A percentile compares a stretch with the other conserved stretches of the same genome.
phyloP scores from a whole-genome alignment of 2,329 filamentous ascomycete species.

The Aspergillus hiratsukae region DNA sequence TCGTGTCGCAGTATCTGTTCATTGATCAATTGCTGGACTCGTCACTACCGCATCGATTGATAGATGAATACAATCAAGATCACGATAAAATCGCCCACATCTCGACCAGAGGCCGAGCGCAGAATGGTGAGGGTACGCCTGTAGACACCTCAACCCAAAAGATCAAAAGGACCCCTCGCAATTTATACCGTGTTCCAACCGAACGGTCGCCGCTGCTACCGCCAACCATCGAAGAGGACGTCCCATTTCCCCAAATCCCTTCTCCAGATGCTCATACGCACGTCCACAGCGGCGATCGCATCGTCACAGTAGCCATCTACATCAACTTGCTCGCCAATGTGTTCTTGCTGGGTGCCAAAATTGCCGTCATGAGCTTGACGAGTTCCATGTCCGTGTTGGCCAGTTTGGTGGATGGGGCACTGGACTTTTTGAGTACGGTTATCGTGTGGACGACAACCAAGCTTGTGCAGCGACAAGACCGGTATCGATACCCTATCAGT shows the following conservation, averaged over 20 bases:
- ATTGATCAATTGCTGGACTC: constrained; percentile 89
- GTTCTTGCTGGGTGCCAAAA: constrained; percentile 69
- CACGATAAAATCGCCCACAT: constrained; percentile 46
- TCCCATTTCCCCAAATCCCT: constrained; percentile 48
- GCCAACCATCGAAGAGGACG: constrained; percentile 53
- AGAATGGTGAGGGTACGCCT: not conserved
- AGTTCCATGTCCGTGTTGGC: constrained; percentile 63
- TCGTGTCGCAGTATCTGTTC: constrained; percentile 89
- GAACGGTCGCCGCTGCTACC: constrained; percentile 27
- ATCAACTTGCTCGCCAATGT: constrained; percentile 77
- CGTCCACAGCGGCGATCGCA: constrained; percentile 65
- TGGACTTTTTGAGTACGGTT: constrained; percentile 61
- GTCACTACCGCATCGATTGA: constrained; percentile 82
- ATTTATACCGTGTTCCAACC: constrained; percentile 67
- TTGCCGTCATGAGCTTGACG: constrained; percentile 70
- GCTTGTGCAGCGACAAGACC: constrained; percentile 55
- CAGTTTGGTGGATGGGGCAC: constrained; percentile 62
- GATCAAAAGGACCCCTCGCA: constrained; percentile 75
- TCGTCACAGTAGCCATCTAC: constrained; percentile 85
- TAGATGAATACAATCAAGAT: constrained; percentile 70
- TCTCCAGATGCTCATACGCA: constrained; percentile 39
- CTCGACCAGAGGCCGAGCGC: constrained; percentile 35
- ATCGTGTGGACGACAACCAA: constrained; percentile 60
- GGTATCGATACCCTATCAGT: constrained; percentile 61
- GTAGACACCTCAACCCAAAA: constrained; percentile 35